A percentile compares a stretch with the other conserved stretches of the same genome.
phyloP scores from a whole-genome alignment of 306 rosid genomes.

The Casuarina cunninghamiana region DNA sequence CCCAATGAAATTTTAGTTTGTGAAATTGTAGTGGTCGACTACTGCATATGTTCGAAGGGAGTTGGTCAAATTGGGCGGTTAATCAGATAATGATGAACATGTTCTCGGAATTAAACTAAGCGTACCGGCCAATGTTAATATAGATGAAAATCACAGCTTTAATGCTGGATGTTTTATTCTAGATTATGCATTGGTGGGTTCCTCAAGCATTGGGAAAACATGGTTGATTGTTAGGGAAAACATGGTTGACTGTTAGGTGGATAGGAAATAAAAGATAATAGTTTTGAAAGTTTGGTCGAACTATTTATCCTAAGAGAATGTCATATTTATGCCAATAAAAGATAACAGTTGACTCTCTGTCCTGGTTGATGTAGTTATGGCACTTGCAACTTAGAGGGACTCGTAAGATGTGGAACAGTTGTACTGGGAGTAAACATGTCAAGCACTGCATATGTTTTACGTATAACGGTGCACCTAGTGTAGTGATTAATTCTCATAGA shows the following conservation, averaged over 20 bases:
- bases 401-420: background rate
- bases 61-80: slow-evolving; percentile 29
- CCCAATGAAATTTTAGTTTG: background rate
- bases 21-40: background rate
- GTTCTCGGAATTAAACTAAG: background rate
- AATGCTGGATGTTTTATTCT: background rate
- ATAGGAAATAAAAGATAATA: background rate
- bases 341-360: no score
- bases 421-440: background rate
- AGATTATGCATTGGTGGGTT: background rate
- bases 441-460: background rate
- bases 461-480: background rate
- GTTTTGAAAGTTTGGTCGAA: background rate
- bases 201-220: background rate
- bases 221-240: no score
- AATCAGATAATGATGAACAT: background rate
- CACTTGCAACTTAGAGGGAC: no score
- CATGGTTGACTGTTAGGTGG: background rate
- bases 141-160: background rate
- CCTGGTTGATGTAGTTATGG: background rate
- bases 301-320: background rate
- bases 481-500: background rate
- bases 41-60: background rate
- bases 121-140: background rate
- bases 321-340: background rate